Conservation (phyloP, 73 alveolate species). For the Paramecium tetraurelia region DNA sequence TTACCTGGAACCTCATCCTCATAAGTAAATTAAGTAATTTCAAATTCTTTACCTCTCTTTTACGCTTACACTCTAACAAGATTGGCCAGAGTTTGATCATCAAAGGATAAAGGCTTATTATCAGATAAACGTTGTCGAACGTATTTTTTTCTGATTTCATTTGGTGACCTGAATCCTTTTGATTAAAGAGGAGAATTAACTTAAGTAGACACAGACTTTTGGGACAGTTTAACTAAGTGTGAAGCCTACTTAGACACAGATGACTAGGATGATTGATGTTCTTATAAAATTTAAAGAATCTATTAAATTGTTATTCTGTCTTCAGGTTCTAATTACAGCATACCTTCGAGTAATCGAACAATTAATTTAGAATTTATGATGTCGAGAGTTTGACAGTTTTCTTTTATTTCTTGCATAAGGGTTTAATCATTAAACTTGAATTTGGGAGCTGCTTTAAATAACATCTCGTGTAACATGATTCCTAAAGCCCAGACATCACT, state of each 20-base stretch:
- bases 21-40: background rate
- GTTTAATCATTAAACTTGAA: background rate
- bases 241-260: background rate
- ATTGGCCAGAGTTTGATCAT: background rate
- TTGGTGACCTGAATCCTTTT: background rate
- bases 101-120: background rate
- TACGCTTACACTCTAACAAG: background rate
- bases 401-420: background rate
- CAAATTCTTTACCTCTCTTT: background rate
- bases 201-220: background rate
- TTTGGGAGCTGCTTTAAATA: background rate
- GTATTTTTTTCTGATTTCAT: background rate
- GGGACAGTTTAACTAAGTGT: background rate
- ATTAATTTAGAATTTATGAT: background rate
- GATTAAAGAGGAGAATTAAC: background rate
- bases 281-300: background rate
- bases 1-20: background rate
- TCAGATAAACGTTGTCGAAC: background rate
- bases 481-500: conserved; percentile 66
- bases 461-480: background rate
- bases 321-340: background rate
- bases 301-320: background rate
- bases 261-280: background rate
- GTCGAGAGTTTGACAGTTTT: background rate
- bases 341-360: background rate